Evolutionary conservation across 2,329 filamentous ascomycete species (phyloP), one percentile per base, ranked within the genome.

Genomic region (Dichotomopilus funicola): DNA sequence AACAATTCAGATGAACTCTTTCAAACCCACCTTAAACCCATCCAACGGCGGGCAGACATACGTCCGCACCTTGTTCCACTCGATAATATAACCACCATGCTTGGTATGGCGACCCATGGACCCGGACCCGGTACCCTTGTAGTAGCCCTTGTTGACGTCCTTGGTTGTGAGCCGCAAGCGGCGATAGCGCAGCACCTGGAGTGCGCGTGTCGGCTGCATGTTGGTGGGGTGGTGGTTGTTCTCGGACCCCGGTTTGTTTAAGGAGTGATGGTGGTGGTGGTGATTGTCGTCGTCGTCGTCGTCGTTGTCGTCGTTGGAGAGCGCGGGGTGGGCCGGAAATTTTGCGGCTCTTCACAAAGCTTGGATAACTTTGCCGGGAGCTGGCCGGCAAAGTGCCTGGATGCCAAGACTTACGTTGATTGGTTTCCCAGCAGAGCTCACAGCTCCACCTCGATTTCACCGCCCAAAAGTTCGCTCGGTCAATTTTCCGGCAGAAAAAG

Each of bases 61-160:
- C 53, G 91, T 96, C 72, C 92, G 86, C 67, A 97, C 89, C 74
- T 95, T 96, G 54, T 78, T 73, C 79, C 81, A 95, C 63, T 97
- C 88, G 63, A 97, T 85, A 47, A 84, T 71, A 72, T 94, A 99
- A 50, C 86, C 86, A 71, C 92, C 94, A 69, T 84, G 82, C 70
- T 88, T 88, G 53, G 88, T 91, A 74, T 95, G 89, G 11, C 78
- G 74, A 71, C 94, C 94, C 84, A 95, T 91, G 43, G 88, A 84
- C 1, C 94, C 94, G 0, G 90, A 87, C 47, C 91, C 81, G 66
- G 88, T 96, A 69, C 94, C 94, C 79, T 97, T 97, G 83, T 99
- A 99, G 82, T 86, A 99, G 64, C 91, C 92, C 69, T 90, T 89
- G 71, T 87, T 88, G 70, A 92, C 86, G 73, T 94, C 86, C 75